Base-by-base conservation (phyloP, 257 asterid genomes). In the Osmanthus fragrans region DNA sequence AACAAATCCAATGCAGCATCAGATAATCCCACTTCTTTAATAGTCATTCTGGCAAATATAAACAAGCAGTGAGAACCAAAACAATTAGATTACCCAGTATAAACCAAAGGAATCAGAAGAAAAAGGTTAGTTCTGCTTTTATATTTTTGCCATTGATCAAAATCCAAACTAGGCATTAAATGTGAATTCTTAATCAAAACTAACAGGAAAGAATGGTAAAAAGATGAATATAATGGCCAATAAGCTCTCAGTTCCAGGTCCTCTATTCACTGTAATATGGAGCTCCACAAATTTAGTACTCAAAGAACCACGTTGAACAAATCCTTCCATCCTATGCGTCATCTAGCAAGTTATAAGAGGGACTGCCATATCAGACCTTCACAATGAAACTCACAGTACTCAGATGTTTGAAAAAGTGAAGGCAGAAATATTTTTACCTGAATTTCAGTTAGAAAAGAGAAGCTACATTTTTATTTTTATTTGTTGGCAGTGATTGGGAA, bases 1-100 rank as follows among this genome's bases (percentile, higher is more conserved):
- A 94, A 80, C 78, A 85, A 76, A 82, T 89, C 89, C 86, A 92
- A 80, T 60, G 94, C 83, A 76, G 27, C 65, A 79, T 94, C 96
- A 36, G 94, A 90, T 63, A 84, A 63, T 5, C 98, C 97, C 76
- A 82, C 76, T 83, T 85, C 82, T 78, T 86, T 80, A 36, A 90
- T 79, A 78, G 93, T 84, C 77, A 78, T 84, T 80, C 99, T 96
- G 90, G 76, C 73, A 80, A 81, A 80, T 58, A 66, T 33, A 72
- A 81, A 79, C 74, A 58, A 63, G 69, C 34, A 25, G 36, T 63
- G 69, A 63, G 34, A 63, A 27, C 69, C 7, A 63, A 63, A 63
- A 47, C n/a, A 63, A 63, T 23, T 60, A 11, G 68, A 60, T 51
- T 51, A 51, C 21, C 68, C 68, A 60, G 10, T 10, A 25, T 63